Evolutionary conservation across 768 basidiomycete genomes (phyloP).

Genomic region (Mycena floridula): DNA sequence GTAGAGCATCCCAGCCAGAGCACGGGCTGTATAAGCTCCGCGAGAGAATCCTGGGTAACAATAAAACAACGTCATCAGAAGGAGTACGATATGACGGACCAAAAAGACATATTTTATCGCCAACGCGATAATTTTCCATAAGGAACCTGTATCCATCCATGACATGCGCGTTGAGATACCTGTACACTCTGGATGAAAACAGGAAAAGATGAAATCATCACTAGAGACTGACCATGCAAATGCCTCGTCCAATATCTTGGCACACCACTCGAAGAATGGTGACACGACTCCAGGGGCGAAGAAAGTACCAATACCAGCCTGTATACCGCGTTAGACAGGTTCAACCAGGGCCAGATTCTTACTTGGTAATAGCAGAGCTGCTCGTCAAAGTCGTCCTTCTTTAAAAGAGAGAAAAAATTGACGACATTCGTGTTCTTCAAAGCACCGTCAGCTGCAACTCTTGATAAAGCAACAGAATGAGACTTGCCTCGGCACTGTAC

Average conservation of each 20-base stretch:
- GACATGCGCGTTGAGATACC: constrained; percentile 46
- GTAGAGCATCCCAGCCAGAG: constrained; percentile 68
- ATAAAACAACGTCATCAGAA: neutral
- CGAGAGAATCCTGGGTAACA: constrained; percentile 5
- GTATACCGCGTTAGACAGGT: neutral
- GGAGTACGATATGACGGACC: constrained; percentile 1
- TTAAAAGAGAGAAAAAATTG: constrained; percentile 61
- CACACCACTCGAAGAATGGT: constrained; percentile 51
- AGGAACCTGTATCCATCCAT: constrained; percentile 69
- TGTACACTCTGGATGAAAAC: constrained; percentile 38
- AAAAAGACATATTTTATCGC: constrained; percentile 63
- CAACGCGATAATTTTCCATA: constrained; percentile 71
- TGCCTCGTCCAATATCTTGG: constrained; percentile 59
- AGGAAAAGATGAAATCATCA: constrained; percentile 31
- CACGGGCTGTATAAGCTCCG: constrained; percentile 54
- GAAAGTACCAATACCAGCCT: constrained; percentile 46
- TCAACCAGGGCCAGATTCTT: constrained; percentile 2
- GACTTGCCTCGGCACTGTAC: constrained; percentile 42
- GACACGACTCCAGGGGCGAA: constrained; percentile 61
- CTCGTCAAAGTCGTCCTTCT: constrained; percentile 49
- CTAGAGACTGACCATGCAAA: constrained; percentile 59
- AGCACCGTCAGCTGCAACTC: too few species aligned
- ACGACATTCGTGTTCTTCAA: constrained; percentile 62
- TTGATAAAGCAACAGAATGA: too few species aligned
- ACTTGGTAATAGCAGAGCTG: constrained; percentile 75